These are phyloP conservation scores for Lithohypha guttulata DNA, from an alignment of 2,329 filamentous ascomycete genomes.

Conservation along the genomic window DNA sequence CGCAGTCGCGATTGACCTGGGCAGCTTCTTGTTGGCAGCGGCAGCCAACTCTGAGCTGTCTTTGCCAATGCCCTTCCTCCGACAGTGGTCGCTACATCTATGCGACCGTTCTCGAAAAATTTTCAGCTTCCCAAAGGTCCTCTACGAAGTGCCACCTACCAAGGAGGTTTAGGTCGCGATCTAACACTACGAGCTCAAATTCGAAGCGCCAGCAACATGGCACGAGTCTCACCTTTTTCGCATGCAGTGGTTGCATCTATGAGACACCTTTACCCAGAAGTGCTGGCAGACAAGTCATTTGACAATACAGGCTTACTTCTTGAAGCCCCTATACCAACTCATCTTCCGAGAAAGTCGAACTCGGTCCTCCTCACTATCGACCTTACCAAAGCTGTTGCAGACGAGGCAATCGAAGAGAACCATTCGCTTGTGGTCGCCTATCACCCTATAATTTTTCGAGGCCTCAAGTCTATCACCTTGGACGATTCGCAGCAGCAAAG, in stretches of 20 bases:
- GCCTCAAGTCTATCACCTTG: slow-evolving; percentile 77
- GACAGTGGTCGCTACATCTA: too few species aligned
- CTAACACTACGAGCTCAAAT: too few species aligned
- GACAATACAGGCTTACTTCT: slow-evolving; percentile 86
- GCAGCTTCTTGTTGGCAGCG: too few species aligned
- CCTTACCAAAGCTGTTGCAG: slow-evolving; percentile 74
- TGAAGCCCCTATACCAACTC: slow-evolving; percentile 53
- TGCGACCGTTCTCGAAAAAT: too few species aligned
- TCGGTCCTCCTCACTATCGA: slow-evolving; percentile 78
- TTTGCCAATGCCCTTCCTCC: too few species aligned
- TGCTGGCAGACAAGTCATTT: slow-evolving; percentile 78
- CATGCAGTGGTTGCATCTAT: slow-evolving; percentile 64
- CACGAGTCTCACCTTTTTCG: slow-evolving; percentile 48
- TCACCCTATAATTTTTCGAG: slow-evolving; percentile 93
- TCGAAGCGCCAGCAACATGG: slow-evolving; percentile 5
- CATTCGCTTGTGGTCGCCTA: slow-evolving; percentile 80
- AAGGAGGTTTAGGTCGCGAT: too few species aligned
- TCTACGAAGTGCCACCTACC: too few species aligned
- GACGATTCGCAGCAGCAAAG: slow-evolving; percentile 77
- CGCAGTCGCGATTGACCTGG: too few species aligned
- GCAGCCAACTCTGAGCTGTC: too few species aligned
- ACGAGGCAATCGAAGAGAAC: slow-evolving; percentile 71
- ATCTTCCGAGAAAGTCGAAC: slow-evolving; percentile 45
- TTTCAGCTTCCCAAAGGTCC: too few species aligned
- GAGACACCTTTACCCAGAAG: slow-evolving; percentile 79